Evolutionary conservation across 441 rosid species (phyloP), one percentile per base, ranked within the genome.

Genomic region (Melastoma candidum): DNA sequence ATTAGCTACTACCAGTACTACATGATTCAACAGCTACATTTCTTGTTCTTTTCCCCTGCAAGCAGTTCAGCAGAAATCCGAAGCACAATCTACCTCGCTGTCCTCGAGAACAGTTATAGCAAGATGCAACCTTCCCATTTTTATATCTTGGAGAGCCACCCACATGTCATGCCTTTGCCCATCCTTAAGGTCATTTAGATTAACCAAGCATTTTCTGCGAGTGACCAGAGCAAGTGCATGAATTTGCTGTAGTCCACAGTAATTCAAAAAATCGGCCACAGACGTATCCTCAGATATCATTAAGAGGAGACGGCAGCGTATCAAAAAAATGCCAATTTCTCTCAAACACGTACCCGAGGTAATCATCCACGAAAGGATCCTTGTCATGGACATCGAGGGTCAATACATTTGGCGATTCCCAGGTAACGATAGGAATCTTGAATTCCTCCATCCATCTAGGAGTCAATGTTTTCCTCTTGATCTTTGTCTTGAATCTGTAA

Each of bases 381-480:
- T 93, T 83, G 75, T 89, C 97, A 57, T 68, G 58, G 63, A 89
- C 96, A 74, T 86, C 88, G 63, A 93, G 76, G 48, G 55, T 51
- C 36, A 93, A 77, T n/a, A 75, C 39, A 57, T 79, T 88, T 14
- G 80, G 65, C 5, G 80, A 60, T 44, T 81, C 97, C 98, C 98
- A 86, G 24, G 90, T 63, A 56, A 71, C 62, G 27, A 89, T 70
- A 48, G 98, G 98, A 58, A 93, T 71, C 71, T 68, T 80, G 56
- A 82, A 93, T 55, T 86, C 95, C 71, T 93, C 98, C 0, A 65
- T 84, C 98, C 98, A 88, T 66, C 78, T 88, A 11, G 98, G 98
- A 66, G 78, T 26, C 63, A 93, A 57, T 0, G 95, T 86, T 74
- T 89, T 93, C 81, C 48, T 65, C 25, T 72, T 63, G 12, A 62